Percentiles rank a stretch among this genome's conserved stretches.
Evolutionary conservation across 768 basidiomycete species (phyloP).

Genomic region (Nidularia sp.): DNA sequence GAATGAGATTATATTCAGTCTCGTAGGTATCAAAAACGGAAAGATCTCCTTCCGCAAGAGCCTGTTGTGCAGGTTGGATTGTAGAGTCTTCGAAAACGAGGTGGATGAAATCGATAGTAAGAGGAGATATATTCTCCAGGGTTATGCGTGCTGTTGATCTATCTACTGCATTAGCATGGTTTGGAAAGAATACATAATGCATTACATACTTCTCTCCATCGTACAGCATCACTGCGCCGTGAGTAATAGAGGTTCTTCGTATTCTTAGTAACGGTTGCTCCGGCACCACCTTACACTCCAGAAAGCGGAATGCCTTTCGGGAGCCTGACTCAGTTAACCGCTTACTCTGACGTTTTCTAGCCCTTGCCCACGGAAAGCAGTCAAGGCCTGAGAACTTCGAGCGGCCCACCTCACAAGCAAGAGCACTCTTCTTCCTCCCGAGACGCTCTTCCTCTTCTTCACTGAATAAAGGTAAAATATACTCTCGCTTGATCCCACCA

Average conservation of each 20-base stretch:
- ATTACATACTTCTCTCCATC: slow-evolving; percentile 81
- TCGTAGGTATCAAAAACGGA: slow-evolving; percentile 87
- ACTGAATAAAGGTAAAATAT: slow-evolving; percentile 70
- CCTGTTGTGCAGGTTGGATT: slow-evolving; percentile 67
- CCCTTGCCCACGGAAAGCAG: slow-evolving; percentile 58
- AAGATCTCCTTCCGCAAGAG: slow-evolving; percentile 75
- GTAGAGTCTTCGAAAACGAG: slow-evolving; percentile 91
- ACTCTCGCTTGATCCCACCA: slow-evolving; percentile 67
- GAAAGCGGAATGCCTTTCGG: slow-evolving; percentile 40
- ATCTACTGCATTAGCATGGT: slow-evolving; percentile 6
- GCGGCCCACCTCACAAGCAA: slow-evolving; percentile 64
- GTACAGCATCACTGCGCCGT: slow-evolving; percentile 93
- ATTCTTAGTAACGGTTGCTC: slow-evolving; percentile 88
- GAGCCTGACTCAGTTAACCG: slow-evolving; percentile 17
- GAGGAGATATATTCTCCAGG: slow-evolving; percentile 81
- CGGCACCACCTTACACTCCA: slow-evolving; percentile 81
- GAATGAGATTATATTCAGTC: slow-evolving; percentile 76
- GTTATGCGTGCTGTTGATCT: slow-evolving; percentile 85
- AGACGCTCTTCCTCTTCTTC: slow-evolving; percentile 66
- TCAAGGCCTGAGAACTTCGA: slow-evolving; percentile 75
- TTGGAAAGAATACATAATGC: background rate
- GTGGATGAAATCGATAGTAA: slow-evolving; percentile 82
- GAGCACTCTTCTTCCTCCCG: slow-evolving; percentile 51
- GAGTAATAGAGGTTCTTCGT: slow-evolving; percentile 82
- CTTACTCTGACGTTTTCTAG: slow-evolving; percentile 32